phyloP scores from a whole-genome alignment of 495 filamentous ascomycete genomes.

The Letharia lupina region DNA sequence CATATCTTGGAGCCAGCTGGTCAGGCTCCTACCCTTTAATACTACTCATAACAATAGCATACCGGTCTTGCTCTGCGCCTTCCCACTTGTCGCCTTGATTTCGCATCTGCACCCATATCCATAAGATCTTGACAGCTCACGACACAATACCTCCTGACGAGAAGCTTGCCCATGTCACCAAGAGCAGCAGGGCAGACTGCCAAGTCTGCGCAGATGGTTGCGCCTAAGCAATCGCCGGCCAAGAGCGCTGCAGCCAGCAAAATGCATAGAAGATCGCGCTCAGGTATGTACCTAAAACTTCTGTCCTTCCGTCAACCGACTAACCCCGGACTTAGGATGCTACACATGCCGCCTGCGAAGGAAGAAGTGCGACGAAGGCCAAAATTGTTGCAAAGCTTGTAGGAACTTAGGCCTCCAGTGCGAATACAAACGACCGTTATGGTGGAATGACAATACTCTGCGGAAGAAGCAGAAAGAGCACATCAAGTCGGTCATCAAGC shows the following conservation, averaged over 20 bases:
- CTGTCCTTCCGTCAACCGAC: background rate
- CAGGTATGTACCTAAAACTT: slow-evolving; percentile 53
- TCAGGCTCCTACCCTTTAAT: slow-evolving; percentile 27
- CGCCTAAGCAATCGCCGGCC: slow-evolving; percentile 38
- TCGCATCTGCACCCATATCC: background rate
- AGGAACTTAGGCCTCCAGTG: slow-evolving; percentile 76
- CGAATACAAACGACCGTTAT: slow-evolving; percentile 92
- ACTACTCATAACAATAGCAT: slow-evolving; percentile 25
- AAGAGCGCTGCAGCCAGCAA: slow-evolving; percentile 57
- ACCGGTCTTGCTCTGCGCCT: slow-evolving; percentile 25
- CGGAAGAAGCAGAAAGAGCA: slow-evolving; percentile 80
- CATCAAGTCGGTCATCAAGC: slow-evolving; percentile 96
- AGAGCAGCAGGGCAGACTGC: slow-evolving; percentile 25
- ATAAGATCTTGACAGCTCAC: background rate
- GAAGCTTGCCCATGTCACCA: slow-evolving; percentile 27
- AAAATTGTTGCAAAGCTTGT: slow-evolving; percentile 80
- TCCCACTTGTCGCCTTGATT: background rate
- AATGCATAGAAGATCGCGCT: slow-evolving; percentile 87
- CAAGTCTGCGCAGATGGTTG: slow-evolving; percentile 35
- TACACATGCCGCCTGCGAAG: slow-evolving; percentile 91
- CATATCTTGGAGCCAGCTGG: slow-evolving; percentile 25
- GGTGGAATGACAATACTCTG: slow-evolving; percentile 91
- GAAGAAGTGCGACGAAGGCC: slow-evolving; percentile 97
- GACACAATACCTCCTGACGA: background rate
- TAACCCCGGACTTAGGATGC: slow-evolving; percentile 55